Base-by-base conservation (phyloP, 2,329 filamentous ascomycete species). In the Fusarium sp. region DNA sequence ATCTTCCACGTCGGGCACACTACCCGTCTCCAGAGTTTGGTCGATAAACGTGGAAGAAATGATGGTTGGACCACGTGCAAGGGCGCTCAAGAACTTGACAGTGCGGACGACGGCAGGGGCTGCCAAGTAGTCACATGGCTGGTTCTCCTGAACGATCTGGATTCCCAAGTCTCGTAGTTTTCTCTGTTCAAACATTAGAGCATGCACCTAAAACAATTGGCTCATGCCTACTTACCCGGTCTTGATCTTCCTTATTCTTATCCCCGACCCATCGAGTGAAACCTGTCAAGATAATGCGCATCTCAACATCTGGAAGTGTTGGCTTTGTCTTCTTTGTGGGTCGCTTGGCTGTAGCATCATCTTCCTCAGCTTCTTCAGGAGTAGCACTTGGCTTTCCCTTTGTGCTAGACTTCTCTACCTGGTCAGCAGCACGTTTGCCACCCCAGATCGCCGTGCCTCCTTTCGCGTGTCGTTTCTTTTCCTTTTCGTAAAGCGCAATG, bases 401-500 rank as follows among this genome's bases (percentile, higher is more conserved):
- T n/a, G 19, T 51, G 55, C 83, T 81, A 39, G 82, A 81, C 71
- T 83, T 86, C 56, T 90, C 88, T 19, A 86, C 81, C 59, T 82
- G 78, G 55, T 89, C 86, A 4, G 87, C 84, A 1, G 88, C 88
- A 49, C 87, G 83, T 73, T 89, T 90, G 22, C 88, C 88, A 24
- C 89, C 88, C 83, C 87, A 90, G 0, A 84, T 82, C 3, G 79
- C 81, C 30, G 79, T 78, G 5, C 76, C 82, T 49, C 82, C 79
- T 67, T 85, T 88, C 64, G 76, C 75, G 8, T 81, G 79, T 20
- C 96, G 89, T 81, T 97, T 97, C 82, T 88, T 93, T 80, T 99
- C 96, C 76, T 96, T 97, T 75, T 98, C 92, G 74, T 96, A 99
- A 32, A 96, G 82, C 3, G 90, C 91, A 74, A 98, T 94, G 75